Evolutionary conservation across 2,329 filamentous ascomycete species (phyloP), one percentile per base, ranked within the genome.

Genomic region (Grosmannia penicillata): DNA sequence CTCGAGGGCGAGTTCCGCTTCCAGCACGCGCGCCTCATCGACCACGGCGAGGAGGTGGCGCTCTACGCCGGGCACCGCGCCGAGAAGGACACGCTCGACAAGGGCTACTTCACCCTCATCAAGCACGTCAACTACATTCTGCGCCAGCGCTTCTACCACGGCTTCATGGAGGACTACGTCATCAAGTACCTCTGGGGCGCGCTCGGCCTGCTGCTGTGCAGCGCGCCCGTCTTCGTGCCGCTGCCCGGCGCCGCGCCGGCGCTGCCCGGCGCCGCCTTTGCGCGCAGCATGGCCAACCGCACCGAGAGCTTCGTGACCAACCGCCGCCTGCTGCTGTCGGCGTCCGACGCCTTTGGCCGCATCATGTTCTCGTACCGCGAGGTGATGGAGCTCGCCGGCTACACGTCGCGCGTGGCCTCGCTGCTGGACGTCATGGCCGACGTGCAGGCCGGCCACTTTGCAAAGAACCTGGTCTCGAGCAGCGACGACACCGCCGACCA

Each of bases 101-200:
- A 96, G 62, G 89, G 91, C 14, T 98, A 98, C 59, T 98, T 98
- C 54, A 98, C 91, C 2, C 69, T 98, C 27, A 98, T 98, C 64
- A 96, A 95, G 61, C 91, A 98, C 60, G 89, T 98, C 54, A 98
- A 98, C 58, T 79, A 93, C 53, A 95, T 96, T 47, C 62, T 98
- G 44, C 73, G 87, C 28, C 71, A 84, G 45, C 75, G 91, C 35
- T 82, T 98, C 56, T 96, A 96, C 57, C 89, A 98, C 56, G 89
- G 87, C n/a, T 80, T 98, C 52, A 95, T 96, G 89, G 91, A 98
- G 56, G 91, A 98, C 57, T 98, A 95, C 58, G 85, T 96, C 41
- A 94, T 98, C 60, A 98, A 98, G 59, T 98, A 98, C 56, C 91
- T 96, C 60, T 98, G 91, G 91, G 91, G 91, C 29, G 89, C 91